Base-by-base conservation (phyloP, 2,329 filamentous ascomycete genomes). In the Colletotrichum kahawae region DNA sequence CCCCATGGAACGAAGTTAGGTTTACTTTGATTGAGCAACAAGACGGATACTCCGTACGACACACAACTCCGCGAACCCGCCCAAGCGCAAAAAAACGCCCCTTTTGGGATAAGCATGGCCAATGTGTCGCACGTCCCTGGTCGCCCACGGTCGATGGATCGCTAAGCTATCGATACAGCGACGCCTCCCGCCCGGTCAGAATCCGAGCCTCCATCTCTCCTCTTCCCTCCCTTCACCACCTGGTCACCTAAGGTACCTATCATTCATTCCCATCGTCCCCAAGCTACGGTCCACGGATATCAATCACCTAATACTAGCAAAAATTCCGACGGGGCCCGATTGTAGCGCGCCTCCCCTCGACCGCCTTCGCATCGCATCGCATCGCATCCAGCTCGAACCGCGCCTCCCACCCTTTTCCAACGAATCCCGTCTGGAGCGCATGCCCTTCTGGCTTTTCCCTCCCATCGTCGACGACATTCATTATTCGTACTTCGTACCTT, bases 191-290 rank as follows among this genome's bases (percentile, higher is more conserved):
- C 71, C 70, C 72, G 72, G 72, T 70, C 72, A 67, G 33, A 72
- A 75, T 67, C 72, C 72, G 72, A 72, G 72, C 62, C 72, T 72
- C 63, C 72, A 59, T 75, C 63, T 75, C 72, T 75, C 63, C 33
- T 74, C 68, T 72, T 66, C 62, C 27, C 66, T 67, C 54, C 59
- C 62, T 43, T 36, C 27, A 67, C 29, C 43, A 51, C 43, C 31
- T 33, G 31, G 29, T 6, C 7, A 29, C 29, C 29, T 29, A 21
- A 21, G 21, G 21, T 21, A 43, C 38, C 38, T 48, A 48, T 12
- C 38, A 10, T n/a, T 48, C 18, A 48, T n/a, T 51, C n/a, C n/a
- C 7, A 8, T 51, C 43, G 43, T 51, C 43, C 43, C 43, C 43
- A 51, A 51, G 43, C 43, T 51, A 51, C 43, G 10, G 10, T 51